These are phyloP conservation scores for Mucor piriformis DNA, from an alignment of 371 early-diverging fungal genomes.

Conservation along the genomic window DNA sequence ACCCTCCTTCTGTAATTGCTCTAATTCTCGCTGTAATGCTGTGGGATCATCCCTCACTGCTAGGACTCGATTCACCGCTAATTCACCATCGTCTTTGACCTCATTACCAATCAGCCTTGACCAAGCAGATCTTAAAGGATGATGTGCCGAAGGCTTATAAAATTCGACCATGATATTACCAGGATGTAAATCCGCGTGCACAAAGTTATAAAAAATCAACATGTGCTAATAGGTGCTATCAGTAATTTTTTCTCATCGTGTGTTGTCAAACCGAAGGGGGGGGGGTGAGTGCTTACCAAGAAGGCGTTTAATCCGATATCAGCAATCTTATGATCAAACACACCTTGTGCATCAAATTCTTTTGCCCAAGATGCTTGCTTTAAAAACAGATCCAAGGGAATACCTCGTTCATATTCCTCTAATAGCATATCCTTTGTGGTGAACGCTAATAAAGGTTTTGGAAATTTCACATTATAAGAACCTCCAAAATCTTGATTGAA, in stretches of 20 bases:
- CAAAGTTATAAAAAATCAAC: slow-evolving; percentile 91
- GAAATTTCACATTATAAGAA: slow-evolving; percentile 65
- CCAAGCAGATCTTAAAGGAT: slow-evolving; percentile 58
- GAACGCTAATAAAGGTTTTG: slow-evolving; percentile 66
- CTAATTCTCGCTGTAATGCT: slow-evolving; percentile 55
- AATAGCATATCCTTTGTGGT: slow-evolving; percentile 75
- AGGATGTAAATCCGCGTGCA: slow-evolving; percentile 94
- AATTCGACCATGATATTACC: slow-evolving; percentile 94
- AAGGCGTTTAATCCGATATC: slow-evolving; percentile 63
- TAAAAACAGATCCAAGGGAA: slow-evolving; percentile 77
- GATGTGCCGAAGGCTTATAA: slow-evolving; percentile 65
- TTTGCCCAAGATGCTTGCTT: slow-evolving; percentile 38
- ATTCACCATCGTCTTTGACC: slow-evolving; percentile 46
- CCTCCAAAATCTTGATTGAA: slow-evolving; percentile 75
- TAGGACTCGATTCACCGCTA: slow-evolving; percentile 37
- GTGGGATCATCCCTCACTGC: slow-evolving; percentile 38
- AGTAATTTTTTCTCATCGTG: too few species aligned
- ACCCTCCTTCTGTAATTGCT: slow-evolving; percentile 61
- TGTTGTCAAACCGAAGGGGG: background rate
- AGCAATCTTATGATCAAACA: slow-evolving; percentile 75
- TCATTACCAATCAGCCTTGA: slow-evolving; percentile 36
- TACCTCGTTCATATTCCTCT: slow-evolving; percentile 80
- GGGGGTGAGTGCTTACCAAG: slow-evolving; percentile 32
- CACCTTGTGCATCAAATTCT: slow-evolving; percentile 31
- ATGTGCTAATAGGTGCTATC: too few species aligned